phyloP scores from a whole-genome alignment of 192 early-diverging fungal species.

The Linnemannia exigua region DNA sequence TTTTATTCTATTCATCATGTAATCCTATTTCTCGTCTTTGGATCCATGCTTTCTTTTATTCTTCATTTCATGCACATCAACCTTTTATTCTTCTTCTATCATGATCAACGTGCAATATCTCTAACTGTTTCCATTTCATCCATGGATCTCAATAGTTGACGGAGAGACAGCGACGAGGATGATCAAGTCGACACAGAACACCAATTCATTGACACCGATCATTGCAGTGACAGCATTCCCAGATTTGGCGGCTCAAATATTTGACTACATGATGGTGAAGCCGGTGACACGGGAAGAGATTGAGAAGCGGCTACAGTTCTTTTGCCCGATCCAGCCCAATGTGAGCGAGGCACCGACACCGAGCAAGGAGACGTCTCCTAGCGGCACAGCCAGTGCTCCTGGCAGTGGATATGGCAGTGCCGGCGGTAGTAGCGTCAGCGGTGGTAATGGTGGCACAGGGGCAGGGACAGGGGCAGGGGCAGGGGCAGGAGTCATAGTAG shows the following conservation, averaged over 20 bases:
- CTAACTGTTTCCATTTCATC: too few species aligned
- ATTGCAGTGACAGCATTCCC: slow-evolving; percentile 82
- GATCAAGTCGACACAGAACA: slow-evolving; percentile 94
- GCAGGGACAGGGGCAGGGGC: background rate
- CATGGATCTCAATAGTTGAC: slow-evolving; percentile 72
- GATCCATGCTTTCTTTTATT: background rate
- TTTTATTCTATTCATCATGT: too few species aligned
- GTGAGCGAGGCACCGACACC: slow-evolving; percentile 42
- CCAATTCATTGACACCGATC: slow-evolving; percentile 88
- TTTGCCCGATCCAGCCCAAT: slow-evolving; percentile 55
- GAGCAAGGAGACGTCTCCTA: slow-evolving; percentile 24
- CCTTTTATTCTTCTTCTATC: too few species aligned
- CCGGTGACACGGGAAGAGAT: slow-evolving; percentile 79
- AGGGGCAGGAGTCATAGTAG: background rate
- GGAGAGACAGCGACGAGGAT: slow-evolving; percentile 93
- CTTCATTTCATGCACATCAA: background rate
- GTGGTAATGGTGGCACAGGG: background rate
- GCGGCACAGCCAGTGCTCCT: background rate
- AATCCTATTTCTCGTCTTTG: too few species aligned
- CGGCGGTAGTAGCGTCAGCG: background rate
- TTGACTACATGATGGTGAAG: slow-evolving; percentile 82
- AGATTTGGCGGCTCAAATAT: slow-evolving; percentile 60
- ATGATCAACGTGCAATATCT: too few species aligned
- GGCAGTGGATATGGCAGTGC: background rate
- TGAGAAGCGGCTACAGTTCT: slow-evolving; percentile 60